Base-by-base conservation (phyloP, 2,329 filamentous ascomycete genomes). In the Alternaria triticina region DNA sequence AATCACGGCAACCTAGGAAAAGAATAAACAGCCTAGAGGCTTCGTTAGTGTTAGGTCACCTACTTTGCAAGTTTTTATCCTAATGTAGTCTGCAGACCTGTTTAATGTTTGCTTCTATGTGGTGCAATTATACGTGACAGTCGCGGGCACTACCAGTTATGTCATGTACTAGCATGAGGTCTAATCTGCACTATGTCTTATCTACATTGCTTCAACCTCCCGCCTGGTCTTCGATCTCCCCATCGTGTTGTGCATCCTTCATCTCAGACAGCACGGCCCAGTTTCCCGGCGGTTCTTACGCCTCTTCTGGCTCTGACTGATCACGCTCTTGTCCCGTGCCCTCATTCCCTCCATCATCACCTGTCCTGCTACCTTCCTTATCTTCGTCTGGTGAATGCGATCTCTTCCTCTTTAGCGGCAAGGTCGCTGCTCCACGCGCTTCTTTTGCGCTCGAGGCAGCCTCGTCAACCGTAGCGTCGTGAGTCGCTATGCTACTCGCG, bases 161-260 rank as follows among this genome's bases (percentile, higher is more conserved):
- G 33, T 36, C 15, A 36, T 10, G 7, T 36, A 36, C 15, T 36
- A 36, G 15, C 7, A 7, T n/a, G 33, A 36, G 33, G 4, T 3
- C 7, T 36, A 4, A 36, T 36, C 3, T 36, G 33, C 15, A 36
- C 1, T 36, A 36, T 3, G 33, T 36, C 33, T 36, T 9, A n/a
- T 36, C 4, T 36, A 36, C 33, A 36, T 36, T 36, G 4, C 33
- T 36, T 36, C 3, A n/a, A 36, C 33, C 1, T 36, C 33, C n/a
- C 15, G 13, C 0, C 30, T 3, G 3, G 3, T 9, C 13, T 13
- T 4, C 30, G 2, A 7, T 3, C 0, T 36, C 30, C 30, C 3
- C 30, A 9, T 36, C 8, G n/a, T n/a, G 33, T 4, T 15, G 15
- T 36, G 33, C 33, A 7, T 36, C 4, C 33, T n/a, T 15, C 4